A percentile compares a stretch with the other conserved stretches of the same genome.
These are phyloP conservation scores for Plenodomus tracheiphilus DNA, from an alignment of 2,329 filamentous ascomycete genomes.

Conservation along the genomic window DNA sequence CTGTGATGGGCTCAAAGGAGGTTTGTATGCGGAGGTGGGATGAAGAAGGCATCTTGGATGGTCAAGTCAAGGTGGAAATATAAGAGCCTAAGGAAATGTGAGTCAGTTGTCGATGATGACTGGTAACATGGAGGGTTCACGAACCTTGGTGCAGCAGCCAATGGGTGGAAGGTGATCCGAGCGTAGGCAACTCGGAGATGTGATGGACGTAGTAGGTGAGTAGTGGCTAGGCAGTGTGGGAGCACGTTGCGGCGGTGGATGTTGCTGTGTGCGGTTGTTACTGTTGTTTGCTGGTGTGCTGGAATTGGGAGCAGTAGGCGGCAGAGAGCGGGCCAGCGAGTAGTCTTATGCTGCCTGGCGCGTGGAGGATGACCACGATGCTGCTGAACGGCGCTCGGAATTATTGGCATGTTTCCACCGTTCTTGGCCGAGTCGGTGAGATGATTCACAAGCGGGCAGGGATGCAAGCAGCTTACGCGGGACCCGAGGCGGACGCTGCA, in stretches of 20 bases:
- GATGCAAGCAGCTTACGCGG: constrained; percentile 8
- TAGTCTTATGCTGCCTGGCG: constrained; percentile 40
- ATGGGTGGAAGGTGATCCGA: constrained; percentile 41
- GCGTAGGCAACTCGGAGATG: constrained; percentile 7
- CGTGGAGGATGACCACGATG: constrained; percentile 31
- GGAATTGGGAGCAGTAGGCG: constrained; percentile 17
- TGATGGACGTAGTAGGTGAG: background rate
- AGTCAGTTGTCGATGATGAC: constrained; percentile 55
- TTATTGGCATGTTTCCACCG: constrained; percentile 34
- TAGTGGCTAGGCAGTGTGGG: constrained; percentile 6
- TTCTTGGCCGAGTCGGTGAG: constrained; percentile 28
- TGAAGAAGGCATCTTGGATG: constrained; percentile 51
- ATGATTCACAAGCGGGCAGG: constrained; percentile 29
- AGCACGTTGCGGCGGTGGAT: constrained; percentile 2
- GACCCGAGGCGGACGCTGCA: background rate
- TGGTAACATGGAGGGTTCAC: constrained; percentile 34
- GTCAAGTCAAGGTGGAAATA: constrained; percentile 30
- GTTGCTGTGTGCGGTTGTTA: constrained; percentile 5
- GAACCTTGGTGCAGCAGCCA: constrained; percentile 38
- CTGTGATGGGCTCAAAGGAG: constrained; percentile 50
- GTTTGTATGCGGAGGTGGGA: constrained; percentile 52
- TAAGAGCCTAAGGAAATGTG: constrained; percentile 44
- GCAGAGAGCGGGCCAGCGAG: constrained; percentile 23
- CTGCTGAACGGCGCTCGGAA: constrained; percentile 30
- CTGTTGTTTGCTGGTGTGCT: constrained; percentile 9